Evolutionary conservation across 768 basidiomycete species (phyloP), one percentile per base, ranked within the genome.

Genomic region (Agaricus sinodeliciosus): DNA sequence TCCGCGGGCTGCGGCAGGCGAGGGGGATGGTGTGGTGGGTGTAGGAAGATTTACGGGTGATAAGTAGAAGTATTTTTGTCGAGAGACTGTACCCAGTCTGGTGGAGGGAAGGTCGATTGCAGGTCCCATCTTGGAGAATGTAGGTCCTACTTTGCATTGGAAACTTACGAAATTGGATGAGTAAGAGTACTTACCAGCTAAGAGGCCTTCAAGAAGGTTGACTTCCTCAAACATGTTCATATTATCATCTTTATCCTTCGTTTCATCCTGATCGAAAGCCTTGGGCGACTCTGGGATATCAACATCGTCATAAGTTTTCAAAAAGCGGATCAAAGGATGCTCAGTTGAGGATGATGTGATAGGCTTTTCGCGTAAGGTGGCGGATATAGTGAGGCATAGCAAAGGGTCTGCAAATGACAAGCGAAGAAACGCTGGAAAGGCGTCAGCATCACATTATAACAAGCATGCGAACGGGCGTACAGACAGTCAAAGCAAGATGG

Each of bases 351-450:
- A 42, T 4, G 66, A 62, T 1, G 75, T 59, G 6, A 88, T 63
- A 0, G 85, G 79, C 60, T 82, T 88, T 19, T 94, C 90, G 45
- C 93, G 80, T n/a, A 95, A 70, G 0, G 93, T 96, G n/a, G 84
- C 77, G 2, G 89, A 91, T 3, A 85, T 76, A 0, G 93, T 96
- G 26, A 96, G 67, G 60, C 87, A 92, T 25, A 96, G 76, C 9
- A 95, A 66, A 9, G 93, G 93, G 55, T 93, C 81, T 2, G 71
- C 60, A 44, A 86, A 79, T 31, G 76, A 72, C 13, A 91, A 80
- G 28, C 83, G 78, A 26, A 93, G 67, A 64, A 85, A 94, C 0
- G 87, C 91, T 94, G 58, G 27, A 22, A 11, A 41, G 13, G 16
- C 37, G 28, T 54, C 43, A 58, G 46, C 51, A 55, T 51, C 48